Conservation (phyloP, 805 yeast species). For the Zygotorulaspora sp. region DNA sequence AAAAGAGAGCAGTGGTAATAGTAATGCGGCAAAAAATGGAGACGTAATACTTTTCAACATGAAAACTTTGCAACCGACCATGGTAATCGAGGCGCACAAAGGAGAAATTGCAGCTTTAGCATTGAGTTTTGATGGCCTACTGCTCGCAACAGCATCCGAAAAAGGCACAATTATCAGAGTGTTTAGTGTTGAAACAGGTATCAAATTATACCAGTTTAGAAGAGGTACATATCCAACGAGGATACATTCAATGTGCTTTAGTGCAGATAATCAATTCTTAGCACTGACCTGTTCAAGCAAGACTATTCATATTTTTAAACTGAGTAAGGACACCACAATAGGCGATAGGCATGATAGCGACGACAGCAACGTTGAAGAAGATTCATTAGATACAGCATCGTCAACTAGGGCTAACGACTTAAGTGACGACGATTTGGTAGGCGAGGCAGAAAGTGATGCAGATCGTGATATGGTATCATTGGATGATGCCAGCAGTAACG, state of each 20-base stretch:
- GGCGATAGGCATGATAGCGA: conserved; percentile 29
- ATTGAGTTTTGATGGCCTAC: conserved; percentile 58
- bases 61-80: conserved; percentile 54
- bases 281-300: conserved; percentile 87
- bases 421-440: conserved; percentile 28
- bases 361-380: conserved; percentile 39
- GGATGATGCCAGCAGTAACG: conserved; percentile 12
- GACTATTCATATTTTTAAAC: conserved; percentile 85
- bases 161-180: conserved; percentile 77
- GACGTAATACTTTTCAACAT: conserved; percentile 67
- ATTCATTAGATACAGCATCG: conserved; percentile 16
- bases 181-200: conserved; percentile 58
- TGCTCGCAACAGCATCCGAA: conserved; percentile 69
- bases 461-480: conserved; percentile 4
- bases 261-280: conserved; percentile 60
- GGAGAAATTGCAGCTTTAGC: conserved; percentile 60
- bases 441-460: conserved; percentile 9
- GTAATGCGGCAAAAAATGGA: conserved; percentile 42
- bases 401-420: conserved; percentile 3
- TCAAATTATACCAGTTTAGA: conserved; percentile 62
- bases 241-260: conserved; percentile 73
- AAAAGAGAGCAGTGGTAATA: conserved; percentile 13
- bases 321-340: conserved; percentile 36
- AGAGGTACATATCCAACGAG: conserved; percentile 81
- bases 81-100: conserved; percentile 72